Conservation (phyloP, 805 yeast species). For the Candida alai region DNA sequence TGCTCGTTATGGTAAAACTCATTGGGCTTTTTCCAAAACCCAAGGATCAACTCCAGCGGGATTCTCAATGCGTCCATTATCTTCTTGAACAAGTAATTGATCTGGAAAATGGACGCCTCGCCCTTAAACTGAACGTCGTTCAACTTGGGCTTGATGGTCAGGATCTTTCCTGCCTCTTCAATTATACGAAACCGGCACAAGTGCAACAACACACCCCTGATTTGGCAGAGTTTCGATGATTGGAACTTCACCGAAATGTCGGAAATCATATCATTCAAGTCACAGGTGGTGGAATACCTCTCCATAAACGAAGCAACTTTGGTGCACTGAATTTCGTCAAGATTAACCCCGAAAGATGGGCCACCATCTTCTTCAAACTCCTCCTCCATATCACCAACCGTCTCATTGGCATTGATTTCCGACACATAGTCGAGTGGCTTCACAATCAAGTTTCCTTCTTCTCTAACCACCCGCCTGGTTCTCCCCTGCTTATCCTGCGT, state of each 20-base stretch:
- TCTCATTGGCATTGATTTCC: conserved; percentile 40
- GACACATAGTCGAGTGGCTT: conserved; percentile 42
- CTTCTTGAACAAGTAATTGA: conserved; percentile 71
- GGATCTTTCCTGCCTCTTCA: conserved; percentile 33
- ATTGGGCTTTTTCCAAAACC: conserved; percentile 79
- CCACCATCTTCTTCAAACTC: no score
- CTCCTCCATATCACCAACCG: conserved; percentile 12
- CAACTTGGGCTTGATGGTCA: conserved; percentile 38
- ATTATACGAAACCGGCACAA: conserved; percentile 60
- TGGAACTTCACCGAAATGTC: conserved; percentile 39
- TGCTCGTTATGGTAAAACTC: conserved; percentile 49
- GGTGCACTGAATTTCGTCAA: conserved; percentile 15
- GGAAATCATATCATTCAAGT: conserved; percentile 39
- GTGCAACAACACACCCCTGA: conserved; percentile 60
- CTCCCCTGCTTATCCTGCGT: conserved; percentile 67
- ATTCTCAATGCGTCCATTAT: conserved; percentile 69
- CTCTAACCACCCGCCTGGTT: conserved; percentile 50
- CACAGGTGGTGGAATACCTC: conserved; percentile 24
- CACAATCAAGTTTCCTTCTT: conserved; percentile 34
- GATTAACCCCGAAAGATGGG: conserved; percentile 6
- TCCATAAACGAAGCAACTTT: conserved; percentile 32
- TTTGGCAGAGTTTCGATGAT: conserved; percentile 44
- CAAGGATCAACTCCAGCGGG: conserved; percentile 72
- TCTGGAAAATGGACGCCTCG: conserved; percentile 63
- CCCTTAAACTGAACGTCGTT: conserved; percentile 42